Conservation (phyloP, 2,329 filamentous ascomycete genomes). For the Ceratocystis harringtonii region DNA sequence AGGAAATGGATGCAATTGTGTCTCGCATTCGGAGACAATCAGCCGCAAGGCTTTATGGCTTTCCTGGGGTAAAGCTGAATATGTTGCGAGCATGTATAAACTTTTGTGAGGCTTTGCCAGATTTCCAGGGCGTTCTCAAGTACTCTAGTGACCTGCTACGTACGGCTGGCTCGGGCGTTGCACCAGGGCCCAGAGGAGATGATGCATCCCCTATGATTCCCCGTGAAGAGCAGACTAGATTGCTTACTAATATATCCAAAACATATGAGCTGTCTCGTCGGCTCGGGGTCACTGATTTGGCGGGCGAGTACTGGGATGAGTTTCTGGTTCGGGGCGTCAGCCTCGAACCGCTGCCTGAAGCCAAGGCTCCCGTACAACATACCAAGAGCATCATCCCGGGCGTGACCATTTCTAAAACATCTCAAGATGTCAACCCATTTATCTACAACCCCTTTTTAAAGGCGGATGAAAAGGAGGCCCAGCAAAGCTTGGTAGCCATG, state of each 20-base stretch:
- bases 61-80: conserved; percentile 66
- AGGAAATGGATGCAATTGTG: conserved; percentile 37
- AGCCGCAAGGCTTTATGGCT: conserved; percentile 54
- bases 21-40: conserved; percentile 46
- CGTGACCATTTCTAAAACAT: conserved; percentile 34
- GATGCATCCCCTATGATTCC: conserved; percentile 56
- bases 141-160: conserved; percentile 75
- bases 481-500: conserved; percentile 60
- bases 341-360: conserved; percentile 46
- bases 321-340: conserved; percentile 71
- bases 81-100: conserved; percentile 81
- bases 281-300: conserved; percentile 52
- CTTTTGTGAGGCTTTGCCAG: conserved; percentile 83
- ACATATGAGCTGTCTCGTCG: conserved; percentile 65
- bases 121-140: conserved; percentile 76
- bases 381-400: conserved; percentile 39
- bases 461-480: conserved; percentile 41
- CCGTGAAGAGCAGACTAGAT: conserved; percentile 67
- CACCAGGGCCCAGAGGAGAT: conserved; percentile 53
- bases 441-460: conserved; percentile 84
- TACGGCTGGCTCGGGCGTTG: conserved; percentile 65
- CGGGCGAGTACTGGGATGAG: conserved; percentile 92
- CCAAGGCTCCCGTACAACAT: conserved; percentile 52
- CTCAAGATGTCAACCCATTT: conserved; percentile 63
- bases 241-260: conserved; percentile 74